Base-by-base conservation (phyloP, 495 filamentous ascomycete species). In the Xylaria bambusicola region DNA sequence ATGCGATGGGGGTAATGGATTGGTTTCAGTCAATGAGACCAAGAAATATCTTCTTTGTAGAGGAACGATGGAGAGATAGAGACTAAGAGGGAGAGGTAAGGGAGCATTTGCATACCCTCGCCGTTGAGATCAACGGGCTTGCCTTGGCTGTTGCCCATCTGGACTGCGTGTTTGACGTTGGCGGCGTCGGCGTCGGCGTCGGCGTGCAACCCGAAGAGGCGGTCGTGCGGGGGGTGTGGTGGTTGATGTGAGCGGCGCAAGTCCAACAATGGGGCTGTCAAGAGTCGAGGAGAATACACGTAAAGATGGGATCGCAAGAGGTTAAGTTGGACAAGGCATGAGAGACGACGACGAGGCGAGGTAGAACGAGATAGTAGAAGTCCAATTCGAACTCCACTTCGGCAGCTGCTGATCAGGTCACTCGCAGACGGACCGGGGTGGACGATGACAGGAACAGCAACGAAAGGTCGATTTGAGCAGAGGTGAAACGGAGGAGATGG, bases 91-190 rank as follows among this genome's bases (percentile, higher is more conserved):
- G 24, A 1, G 35, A 53, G 29, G 29, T 29, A 51, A 20, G 31
- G 17, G 24, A 6, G 42, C 33, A 18, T 33, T n/a, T 46, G 84
- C 89, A 69, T 76, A 97, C 93, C 90, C 82, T 96, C 91, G 78
- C 96, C 92, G 72, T 88, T 89, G 77, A 92, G 88, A 68, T 89
- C 86, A 75, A 97, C 85, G 71, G 88, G 92, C 73, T 97, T 97
- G 71, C 94, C 94, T 71, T 91, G 91, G 67, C 84, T 86, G 73
- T 98, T 97, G 69, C 94, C 94, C 94, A 98, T 98, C 35, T 60
- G 61, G 52, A 68, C 63, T 10, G 60, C 31, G 29, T 33, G 49
- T 41, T 52, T 40, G 12, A 33, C 35, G 31, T 40, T 45, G 52
- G 38, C 38, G 21, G 36, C 50, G 36, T 51, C 48, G 35, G 58